Percentiles rank a stretch among this genome's conserved stretches.
phyloP scores from a whole-genome alignment of 2,329 filamentous ascomycete species.

The Arthrobotrys entomopaga region DNA sequence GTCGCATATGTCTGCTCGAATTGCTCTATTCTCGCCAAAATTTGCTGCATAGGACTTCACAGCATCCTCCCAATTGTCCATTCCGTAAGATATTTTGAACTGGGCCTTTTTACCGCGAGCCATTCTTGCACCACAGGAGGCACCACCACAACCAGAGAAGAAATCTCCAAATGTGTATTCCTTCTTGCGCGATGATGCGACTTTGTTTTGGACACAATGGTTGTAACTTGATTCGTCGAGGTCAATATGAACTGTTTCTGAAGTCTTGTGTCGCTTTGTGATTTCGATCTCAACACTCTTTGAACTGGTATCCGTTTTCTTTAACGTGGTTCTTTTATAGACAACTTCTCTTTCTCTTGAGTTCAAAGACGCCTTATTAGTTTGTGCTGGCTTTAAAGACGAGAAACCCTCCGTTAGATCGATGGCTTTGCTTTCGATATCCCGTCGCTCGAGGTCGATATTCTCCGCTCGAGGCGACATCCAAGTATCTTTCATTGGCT shows the following conservation, averaged over 20 bases:
- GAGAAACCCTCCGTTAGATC: background rate
- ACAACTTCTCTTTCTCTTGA: too few species aligned
- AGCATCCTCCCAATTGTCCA: slow-evolving; percentile 72
- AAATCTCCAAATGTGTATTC: slow-evolving; percentile 75
- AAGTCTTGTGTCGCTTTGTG: background rate
- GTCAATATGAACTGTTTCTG: background rate
- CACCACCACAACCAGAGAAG: slow-evolving; percentile 79
- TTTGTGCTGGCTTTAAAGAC: background rate
- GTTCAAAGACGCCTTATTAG: background rate
- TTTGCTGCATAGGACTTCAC: slow-evolving; percentile 70
- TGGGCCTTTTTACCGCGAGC: slow-evolving; percentile 72
- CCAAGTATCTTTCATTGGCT: slow-evolving; percentile 17
- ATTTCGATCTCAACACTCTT: too few species aligned
- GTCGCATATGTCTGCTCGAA: slow-evolving; percentile 65
- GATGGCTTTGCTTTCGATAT: slow-evolving; percentile 12
- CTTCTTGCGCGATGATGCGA: background rate
- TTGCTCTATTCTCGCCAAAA: slow-evolving; percentile 63
- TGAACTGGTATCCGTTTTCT: too few species aligned
- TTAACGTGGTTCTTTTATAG: too few species aligned
- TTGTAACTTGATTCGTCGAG: background rate
- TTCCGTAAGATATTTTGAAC: slow-evolving; percentile 69
- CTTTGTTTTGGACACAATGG: background rate
- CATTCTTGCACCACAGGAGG: slow-evolving; percentile 71
- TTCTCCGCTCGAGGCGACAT: slow-evolving; percentile 4
- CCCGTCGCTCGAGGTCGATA: background rate